Conservation (phyloP, 202 grass and related monocot species). For the Dendrocalamus latiflorus region DNA sequence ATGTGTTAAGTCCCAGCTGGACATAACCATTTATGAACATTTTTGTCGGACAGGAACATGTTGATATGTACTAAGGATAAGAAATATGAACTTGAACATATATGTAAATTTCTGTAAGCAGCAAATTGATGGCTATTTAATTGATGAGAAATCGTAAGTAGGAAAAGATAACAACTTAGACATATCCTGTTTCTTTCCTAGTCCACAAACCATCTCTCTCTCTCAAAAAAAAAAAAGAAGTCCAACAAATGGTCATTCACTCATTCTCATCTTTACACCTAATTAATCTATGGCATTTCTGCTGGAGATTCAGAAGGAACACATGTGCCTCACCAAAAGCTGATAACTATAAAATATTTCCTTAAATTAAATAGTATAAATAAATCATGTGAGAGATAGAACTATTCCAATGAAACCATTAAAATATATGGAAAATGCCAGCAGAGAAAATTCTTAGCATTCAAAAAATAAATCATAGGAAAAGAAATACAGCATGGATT, state of each 20-base stretch:
- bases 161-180: too few relatives aligned
- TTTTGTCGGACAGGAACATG: conserved; percentile 8
- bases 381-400: background rate
- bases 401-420: background rate
- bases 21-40: background rate
- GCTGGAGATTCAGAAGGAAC: too few relatives aligned
- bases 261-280: too few relatives aligned
- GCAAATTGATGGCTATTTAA: background rate
- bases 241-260: too few relatives aligned
- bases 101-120: background rate
- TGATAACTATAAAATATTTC: background rate
- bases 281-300: too few relatives aligned
- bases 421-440: background rate
- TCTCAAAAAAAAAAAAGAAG: too few relatives aligned
- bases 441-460: background rate
- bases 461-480: background rate
- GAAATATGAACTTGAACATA: background rate
- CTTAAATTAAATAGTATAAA: background rate
- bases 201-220: too few relatives aligned
- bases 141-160: too few relatives aligned
- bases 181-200: too few relatives aligned
- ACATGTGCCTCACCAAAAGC: too few relatives aligned
- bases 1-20: background rate
- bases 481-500: background rate
- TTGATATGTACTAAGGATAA: background rate